Evolutionary conservation across 1,139 yeast species (phyloP).

Genomic region (Meyerozyma carpophila): DNA sequence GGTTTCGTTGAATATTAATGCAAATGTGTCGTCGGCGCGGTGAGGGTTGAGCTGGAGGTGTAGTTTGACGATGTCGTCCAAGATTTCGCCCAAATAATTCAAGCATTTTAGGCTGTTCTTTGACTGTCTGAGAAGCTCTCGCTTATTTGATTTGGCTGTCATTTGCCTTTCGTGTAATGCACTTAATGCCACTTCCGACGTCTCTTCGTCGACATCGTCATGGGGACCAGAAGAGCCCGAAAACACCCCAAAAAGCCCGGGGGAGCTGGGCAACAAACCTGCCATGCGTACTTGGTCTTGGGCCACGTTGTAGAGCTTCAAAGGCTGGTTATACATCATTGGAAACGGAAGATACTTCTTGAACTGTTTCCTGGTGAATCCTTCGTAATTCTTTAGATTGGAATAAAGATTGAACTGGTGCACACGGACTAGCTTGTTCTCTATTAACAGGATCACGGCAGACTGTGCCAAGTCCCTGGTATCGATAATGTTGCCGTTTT

Average conservation of each 20-base stretch:
- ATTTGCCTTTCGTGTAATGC: conserved; percentile 47
- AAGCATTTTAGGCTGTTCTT: conserved; percentile 49
- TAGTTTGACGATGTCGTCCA: conserved; percentile 21
- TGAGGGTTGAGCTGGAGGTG: conserved; percentile 11
- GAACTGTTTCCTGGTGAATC: conserved; percentile 58
- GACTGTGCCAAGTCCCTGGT: background rate
- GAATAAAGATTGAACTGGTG: conserved; percentile 61
- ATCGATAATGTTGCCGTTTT: background rate
- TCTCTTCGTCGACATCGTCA: conserved; percentile 15
- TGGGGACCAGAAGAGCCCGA: conserved; percentile 12
- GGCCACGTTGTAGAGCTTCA: conserved; percentile 48
- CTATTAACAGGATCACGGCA: background rate
- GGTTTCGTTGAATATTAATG: conserved; percentile 13
- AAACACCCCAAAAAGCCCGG: conserved; percentile 25
- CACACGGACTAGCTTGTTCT: conserved; percentile 18
- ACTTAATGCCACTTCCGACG: conserved; percentile 41
- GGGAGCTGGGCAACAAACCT: conserved; percentile 32
- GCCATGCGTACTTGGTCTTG: conserved; percentile 32
- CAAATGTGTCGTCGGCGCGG: conserved; percentile 7
- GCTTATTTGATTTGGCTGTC: conserved; percentile 37
- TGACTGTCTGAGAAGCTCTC: conserved; percentile 41
- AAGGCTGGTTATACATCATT: conserved; percentile 76
- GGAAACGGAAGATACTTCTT: conserved; percentile 67
- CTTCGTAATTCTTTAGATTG: conserved; percentile 58
- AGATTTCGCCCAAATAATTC: conserved; percentile 29